These are phyloP conservation scores for Heliamphora exappendiculata DNA, from an alignment of 148 eudicot genomes.

Conservation along the genomic window DNA sequence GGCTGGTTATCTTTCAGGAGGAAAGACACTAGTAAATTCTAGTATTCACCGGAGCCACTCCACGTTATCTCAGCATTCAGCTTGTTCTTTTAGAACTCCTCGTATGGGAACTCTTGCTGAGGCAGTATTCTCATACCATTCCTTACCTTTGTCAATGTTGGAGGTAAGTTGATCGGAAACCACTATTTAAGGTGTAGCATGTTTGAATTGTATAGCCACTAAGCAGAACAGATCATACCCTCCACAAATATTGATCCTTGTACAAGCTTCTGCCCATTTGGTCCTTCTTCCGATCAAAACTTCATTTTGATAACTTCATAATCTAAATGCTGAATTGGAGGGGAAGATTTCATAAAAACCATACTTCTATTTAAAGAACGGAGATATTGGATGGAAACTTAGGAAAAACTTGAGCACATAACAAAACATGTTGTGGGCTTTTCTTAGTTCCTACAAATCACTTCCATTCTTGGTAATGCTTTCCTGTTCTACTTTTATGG, in stretches of 20 bases:
- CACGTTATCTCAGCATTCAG: conserved; percentile 59
- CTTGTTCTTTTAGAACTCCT: conserved; percentile 28
- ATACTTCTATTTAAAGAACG: no score
- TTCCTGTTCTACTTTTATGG: no score
- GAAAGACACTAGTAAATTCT: conserved; percentile 27
- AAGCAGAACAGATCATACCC: not conserved
- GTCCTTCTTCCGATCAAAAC: not conserved
- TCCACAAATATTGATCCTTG: not conserved
- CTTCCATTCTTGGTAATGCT: not conserved
- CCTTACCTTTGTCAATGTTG: conserved; percentile 58
- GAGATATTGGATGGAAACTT: no score
- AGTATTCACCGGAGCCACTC: conserved; percentile 59
- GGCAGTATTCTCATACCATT: conserved; percentile 49
- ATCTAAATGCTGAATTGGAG: not conserved
- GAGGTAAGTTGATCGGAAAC: conserved; percentile 36
- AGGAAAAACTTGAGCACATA: not conserved
- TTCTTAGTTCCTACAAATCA: not conserved
- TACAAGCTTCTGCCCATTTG: not conserved
- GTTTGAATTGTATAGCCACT: not conserved
- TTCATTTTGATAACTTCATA: not conserved
- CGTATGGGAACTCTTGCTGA: conserved; percentile 25
- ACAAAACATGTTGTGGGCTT: not conserved
- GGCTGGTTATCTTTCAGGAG: conserved; percentile 19
- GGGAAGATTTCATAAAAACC: not conserved
- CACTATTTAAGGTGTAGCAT: not conserved